Percentiles rank a stretch among this genome's conserved stretches.
Conservation (phyloP, 2,329 filamentous ascomycete genomes). For the Fusarium poae region DNA sequence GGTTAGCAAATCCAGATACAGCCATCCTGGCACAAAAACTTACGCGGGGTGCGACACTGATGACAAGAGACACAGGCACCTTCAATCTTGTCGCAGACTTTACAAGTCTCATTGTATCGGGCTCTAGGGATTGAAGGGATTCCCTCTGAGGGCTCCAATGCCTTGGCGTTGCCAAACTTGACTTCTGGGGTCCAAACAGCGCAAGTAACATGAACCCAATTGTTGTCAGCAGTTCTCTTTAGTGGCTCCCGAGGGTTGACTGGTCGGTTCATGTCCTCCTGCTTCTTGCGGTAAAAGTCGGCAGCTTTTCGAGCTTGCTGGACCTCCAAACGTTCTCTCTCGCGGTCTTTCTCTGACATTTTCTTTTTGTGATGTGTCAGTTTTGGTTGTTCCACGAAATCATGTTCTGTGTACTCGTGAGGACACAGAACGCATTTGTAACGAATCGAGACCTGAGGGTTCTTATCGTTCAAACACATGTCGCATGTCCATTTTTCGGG, state of each 20-base stretch:
- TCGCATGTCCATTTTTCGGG: conserved; percentile 92
- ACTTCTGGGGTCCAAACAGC: conserved; percentile 93
- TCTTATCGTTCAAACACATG: conserved; percentile 95
- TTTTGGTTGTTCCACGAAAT: conserved; percentile 80
- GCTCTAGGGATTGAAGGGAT: conserved; percentile 83
- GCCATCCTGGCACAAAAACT: conserved; percentile 41
- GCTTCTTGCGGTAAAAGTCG: conserved; percentile 84
- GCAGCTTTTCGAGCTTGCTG: conserved; percentile 84
- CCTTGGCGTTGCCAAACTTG: conserved; percentile 87
- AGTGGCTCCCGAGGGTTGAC: conserved; percentile 87
- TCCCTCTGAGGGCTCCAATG: conserved; percentile 88
- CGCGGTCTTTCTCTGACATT: conserved; percentile 86
- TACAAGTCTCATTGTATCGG: conserved; percentile 83
- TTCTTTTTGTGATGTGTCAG: conserved; percentile 79
- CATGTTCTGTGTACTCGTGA: conserved; percentile 82
- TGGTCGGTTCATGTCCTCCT: conserved; percentile 87
- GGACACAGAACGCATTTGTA: conserved; percentile 96
- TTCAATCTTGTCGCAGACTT: conserved; percentile 79
- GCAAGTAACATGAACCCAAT: conserved; percentile 97
- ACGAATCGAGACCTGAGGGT: conserved; percentile 89
- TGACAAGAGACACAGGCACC: conserved; percentile 89
- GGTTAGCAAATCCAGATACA: conserved; percentile 19
- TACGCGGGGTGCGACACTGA: conserved; percentile 71
- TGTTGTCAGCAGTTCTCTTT: conserved; percentile 95
- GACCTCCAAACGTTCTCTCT: conserved; percentile 87